Base-by-base conservation (phyloP, 768 basidiomycete species). In the Lactarius quietus region DNA sequence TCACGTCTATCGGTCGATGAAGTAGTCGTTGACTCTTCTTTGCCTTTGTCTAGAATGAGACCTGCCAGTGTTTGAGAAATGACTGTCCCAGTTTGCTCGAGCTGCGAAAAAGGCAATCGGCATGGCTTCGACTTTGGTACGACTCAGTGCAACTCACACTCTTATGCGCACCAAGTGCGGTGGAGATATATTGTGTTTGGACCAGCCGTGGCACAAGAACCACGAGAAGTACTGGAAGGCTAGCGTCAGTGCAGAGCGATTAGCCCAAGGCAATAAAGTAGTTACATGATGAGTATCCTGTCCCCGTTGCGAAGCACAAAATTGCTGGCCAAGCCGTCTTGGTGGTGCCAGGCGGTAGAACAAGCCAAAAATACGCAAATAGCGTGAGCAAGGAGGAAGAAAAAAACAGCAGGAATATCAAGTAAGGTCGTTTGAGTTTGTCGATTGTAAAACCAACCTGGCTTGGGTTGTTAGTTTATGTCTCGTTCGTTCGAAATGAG, bases 81-180 rank as follows among this genome's bases (percentile, higher is more conserved):
- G 0, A 87, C 88, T 3, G 87, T 83, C 1, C 89, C 89, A 2
- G 86, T 84, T 73, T 89, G 86, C 72, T 92, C 90, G 64, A 92
- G 77, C 89, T 91, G 63, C 51, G 62, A 54, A 12, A 31, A 18
- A 23, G 29, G 53, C 8, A 9, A 54, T 54, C 18, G 14, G 31
- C 18, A 31, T 33, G 17, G 12, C 31, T 33, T 29, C 12, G 18
- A 54, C 18, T 31, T 54, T 6, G 8, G 26, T 35, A 59, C 28
- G 41, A 62, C 23, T 51, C 76, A 33, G 33, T 23, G 33, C 18
- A 33, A 23, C 86, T 67, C 76, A 90, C 90, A 72, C 86, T 85
- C 73, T 92, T 92, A 72, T 92, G 89, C 8, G 86, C 85, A 1
- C 89, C 90, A 0, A 92, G 78, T 6, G 88, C 89, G 1, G 91